Conservation (phyloP, 2,329 filamentous ascomycete species). For the Geosmithia flava region DNA sequence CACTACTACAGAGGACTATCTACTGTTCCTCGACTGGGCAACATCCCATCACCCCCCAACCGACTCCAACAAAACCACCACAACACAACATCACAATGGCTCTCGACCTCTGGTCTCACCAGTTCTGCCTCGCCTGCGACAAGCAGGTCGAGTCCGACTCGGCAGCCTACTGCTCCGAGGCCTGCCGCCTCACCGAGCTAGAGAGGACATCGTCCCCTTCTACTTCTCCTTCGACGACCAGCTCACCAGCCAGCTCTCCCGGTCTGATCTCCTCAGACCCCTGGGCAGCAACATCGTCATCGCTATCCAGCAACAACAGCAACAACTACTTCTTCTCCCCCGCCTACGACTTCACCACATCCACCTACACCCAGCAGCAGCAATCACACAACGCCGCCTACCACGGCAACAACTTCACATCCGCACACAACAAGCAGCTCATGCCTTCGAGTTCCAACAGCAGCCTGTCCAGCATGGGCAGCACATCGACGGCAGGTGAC, state of each 20-base stretch:
- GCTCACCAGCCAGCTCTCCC: conserved; percentile 47
- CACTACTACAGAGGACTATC: no score
- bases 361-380: conserved; percentile 36
- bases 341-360: conserved; percentile 58
- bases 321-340: conserved; percentile 57
- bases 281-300: conserved; percentile 14
- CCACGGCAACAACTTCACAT: conserved; percentile 14
- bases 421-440: conserved; percentile 14
- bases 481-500: conserved; percentile 42
- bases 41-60: background rate
- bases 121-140: conserved; percentile 92
- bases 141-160: conserved; percentile 61
- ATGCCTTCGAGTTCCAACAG: conserved; percentile 71
- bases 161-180: conserved; percentile 82
- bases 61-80: conserved; percentile 3
- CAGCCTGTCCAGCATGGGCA: conserved; percentile 70
- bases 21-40: no score
- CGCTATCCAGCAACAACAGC: background rate
- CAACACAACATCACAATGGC: conserved; percentile 29
- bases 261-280: conserved; percentile 38
- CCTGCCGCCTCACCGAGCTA: conserved; percentile 78
- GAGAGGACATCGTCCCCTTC: conserved; percentile 53
- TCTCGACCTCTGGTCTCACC: conserved; percentile 61
- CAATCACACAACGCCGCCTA: conserved; percentile 26
- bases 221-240: conserved; percentile 46